A percentile compares a stretch with the other conserved stretches of the same genome.
These are phyloP conservation scores for Stipa capillata DNA, from an alignment of 176 grass and related monocot genomes.

Conservation along the genomic window DNA sequence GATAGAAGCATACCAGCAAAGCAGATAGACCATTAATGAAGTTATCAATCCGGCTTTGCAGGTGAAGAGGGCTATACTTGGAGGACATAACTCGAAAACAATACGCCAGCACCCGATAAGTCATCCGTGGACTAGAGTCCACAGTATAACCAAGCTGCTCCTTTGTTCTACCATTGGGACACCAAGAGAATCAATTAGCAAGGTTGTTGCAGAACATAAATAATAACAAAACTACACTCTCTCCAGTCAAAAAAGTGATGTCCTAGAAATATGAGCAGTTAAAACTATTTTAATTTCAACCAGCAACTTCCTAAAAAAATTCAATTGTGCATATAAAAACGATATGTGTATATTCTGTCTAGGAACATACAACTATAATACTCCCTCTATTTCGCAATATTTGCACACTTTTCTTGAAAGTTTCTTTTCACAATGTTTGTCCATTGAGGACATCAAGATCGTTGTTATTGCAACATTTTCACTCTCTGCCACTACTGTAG, in stretches of 20 bases:
- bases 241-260: not conserved
- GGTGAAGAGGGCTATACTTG: constrained; percentile 66
- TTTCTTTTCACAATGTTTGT: not conserved
- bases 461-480: not conserved
- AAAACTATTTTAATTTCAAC: not conserved
- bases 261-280: not conserved
- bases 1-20: constrained; percentile 65
- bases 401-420: not conserved
- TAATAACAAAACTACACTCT: not conserved
- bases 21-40: constrained; percentile 61
- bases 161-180: constrained; percentile 64
- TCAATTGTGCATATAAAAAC: not conserved
- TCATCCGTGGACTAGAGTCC: constrained; percentile 66
- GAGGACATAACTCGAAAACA: constrained; percentile 90
- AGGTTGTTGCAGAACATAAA: not conserved
- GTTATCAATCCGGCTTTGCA: constrained; percentile 81
- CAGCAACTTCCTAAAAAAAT: too few relatives aligned
- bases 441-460: not conserved
- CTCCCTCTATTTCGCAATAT: not conserved
- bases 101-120: constrained; percentile 62
- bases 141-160: constrained; percentile 97
- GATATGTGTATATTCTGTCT: not conserved
- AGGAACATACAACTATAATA: not conserved
- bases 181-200: constrained; percentile 19
- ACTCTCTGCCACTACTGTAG: not conserved